Base-by-base conservation (phyloP, 2,329 filamentous ascomycete species). In the Beauveria australis region DNA sequence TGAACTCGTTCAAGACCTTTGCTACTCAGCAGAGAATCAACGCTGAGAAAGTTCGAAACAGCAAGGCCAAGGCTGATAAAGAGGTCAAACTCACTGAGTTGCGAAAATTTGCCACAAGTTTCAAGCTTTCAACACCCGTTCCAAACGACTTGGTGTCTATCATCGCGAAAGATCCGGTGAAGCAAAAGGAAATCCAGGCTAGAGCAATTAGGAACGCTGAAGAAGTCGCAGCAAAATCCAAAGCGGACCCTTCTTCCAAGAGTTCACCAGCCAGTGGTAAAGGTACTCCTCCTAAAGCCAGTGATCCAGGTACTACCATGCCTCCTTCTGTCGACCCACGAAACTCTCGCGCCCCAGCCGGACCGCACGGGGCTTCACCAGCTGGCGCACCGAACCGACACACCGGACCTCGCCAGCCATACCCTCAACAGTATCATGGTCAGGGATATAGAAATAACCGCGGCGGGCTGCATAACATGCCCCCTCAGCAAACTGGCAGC, bases 51-150 rank as follows among this genome's bases (percentile, higher is more conserved):
- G 77, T 73, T 44, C 78, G 85, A 51, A 77, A 72, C 63, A 81
- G 74, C 66, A 87, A 86, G 71, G 80, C 80, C 10, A 85, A 81
- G 70, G 81, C 81, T 62, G 94, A 97, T 72, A 96, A 96, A 72
- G 91, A 92, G 66, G 86, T 94, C 65, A 97, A 96, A 74, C 75
- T 99, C 63, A 96, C 91, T 62, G 94, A 99, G 75, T 77, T 99
- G 61, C 95, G 94, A 79, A 96, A 93, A 70, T 99, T 99, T 73
- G 91, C 94, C 1, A 84, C 87, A 66, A 94, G 84, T 71, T 99
- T 99, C 80, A 97, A 97, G 76, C 83, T 99, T 19, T 88, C 89
- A 54, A 97, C 93, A 3, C 92, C 92, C 6, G 92, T 99, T 12
- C 94, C 94, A 1, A 87, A 84, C 56, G 94, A 99, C 73, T 77